A percentile compares a stretch with the other conserved stretches of the same genome.
phyloP scores from a whole-genome alignment of 768 basidiomycete species.

The Xerocomellus amylosporus region DNA sequence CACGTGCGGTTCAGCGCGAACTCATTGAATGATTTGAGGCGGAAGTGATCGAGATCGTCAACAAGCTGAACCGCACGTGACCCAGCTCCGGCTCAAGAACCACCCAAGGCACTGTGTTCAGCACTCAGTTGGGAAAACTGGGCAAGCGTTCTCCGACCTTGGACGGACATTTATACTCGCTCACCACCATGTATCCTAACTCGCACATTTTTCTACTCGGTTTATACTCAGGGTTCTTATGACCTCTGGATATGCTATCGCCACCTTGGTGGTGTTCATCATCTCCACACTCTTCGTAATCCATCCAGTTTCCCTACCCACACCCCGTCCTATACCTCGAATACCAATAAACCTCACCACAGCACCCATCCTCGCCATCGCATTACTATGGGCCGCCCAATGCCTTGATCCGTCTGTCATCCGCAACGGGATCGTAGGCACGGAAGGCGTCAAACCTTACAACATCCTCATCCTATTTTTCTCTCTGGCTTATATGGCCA shows the following conservation, averaged over 20 bases:
- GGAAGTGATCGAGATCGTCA: too few species aligned
- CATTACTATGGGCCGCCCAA: slow-evolving; percentile 53
- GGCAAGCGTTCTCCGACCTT: too few species aligned
- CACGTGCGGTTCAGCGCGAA: too few species aligned
- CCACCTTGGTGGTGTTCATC: slow-evolving; percentile 52
- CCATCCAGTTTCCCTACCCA: slow-evolving; percentile 41
- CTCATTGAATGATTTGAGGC: too few species aligned
- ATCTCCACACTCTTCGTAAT: slow-evolving; percentile 54
- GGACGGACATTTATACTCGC: too few species aligned
- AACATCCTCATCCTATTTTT: slow-evolving; percentile 93
- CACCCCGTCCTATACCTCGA: slow-evolving; percentile 32
- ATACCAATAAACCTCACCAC: slow-evolving; percentile 50
- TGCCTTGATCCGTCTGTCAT: slow-evolving; percentile 50
- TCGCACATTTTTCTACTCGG: too few species aligned
- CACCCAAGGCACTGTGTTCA: too few species aligned
- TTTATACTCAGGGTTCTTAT: too few species aligned
- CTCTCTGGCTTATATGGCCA: slow-evolving; percentile 88
- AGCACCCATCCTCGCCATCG: slow-evolving; percentile 52
- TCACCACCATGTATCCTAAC: too few species aligned
- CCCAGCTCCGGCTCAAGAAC: too few species aligned
- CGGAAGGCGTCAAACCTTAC: slow-evolving; percentile 79
- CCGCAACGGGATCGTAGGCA: slow-evolving; percentile 75
- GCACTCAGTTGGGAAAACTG: too few species aligned
- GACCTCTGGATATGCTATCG: slow-evolving; percentile 45
- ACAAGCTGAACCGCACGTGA: too few species aligned